Evolutionary conservation across 768 basidiomycete species (phyloP).

Genomic region (Ramaria rubella): DNA sequence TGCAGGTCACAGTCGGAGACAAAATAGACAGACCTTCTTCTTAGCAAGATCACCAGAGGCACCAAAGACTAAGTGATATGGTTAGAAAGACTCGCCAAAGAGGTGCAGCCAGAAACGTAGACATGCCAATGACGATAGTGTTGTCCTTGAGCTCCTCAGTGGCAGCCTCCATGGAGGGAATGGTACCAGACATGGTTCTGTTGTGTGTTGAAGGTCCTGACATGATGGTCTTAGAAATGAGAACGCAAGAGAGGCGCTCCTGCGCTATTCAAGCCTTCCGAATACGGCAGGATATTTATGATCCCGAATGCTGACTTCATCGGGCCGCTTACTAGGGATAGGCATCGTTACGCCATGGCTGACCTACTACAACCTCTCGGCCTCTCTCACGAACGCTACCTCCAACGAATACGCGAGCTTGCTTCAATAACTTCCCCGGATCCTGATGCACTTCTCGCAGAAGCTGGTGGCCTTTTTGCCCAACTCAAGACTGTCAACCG

Average conservation of each 20-base stretch:
- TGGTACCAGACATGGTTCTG: conserved; percentile 65
- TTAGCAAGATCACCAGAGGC: conserved; percentile 97
- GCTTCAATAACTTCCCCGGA: conserved; percentile 1
- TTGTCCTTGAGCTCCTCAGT: conserved; percentile 76
- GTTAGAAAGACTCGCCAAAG: conserved; percentile 13
- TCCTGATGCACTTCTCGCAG: conserved; percentile 1
- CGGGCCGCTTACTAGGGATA: not conserved
- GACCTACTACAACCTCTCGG: conserved; percentile 14
- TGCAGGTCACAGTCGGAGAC: conserved; percentile 7
- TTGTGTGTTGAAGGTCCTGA: conserved; percentile 16
- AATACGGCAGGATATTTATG: not conserved
- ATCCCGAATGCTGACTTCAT: not conserved
- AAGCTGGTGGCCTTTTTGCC: conserved; percentile 66
- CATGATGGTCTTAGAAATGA: conserved; percentile 28
- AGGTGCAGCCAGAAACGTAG: conserved; percentile 15
- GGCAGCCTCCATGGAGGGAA: conserved; percentile 80
- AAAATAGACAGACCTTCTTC: conserved; percentile 68
- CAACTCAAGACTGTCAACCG: conserved; percentile 77
- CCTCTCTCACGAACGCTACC: conserved; percentile 5
- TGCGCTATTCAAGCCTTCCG: not conserved
- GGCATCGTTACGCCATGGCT: not conserved
- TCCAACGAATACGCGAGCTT: conserved; percentile 12
- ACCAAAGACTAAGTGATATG: conserved; percentile 61
- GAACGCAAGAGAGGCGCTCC: not conserved
- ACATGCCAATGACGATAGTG: conserved; percentile 81